phyloP scores from a whole-genome alignment of 805 yeast species.

The Zygotorulaspora sp. region DNA sequence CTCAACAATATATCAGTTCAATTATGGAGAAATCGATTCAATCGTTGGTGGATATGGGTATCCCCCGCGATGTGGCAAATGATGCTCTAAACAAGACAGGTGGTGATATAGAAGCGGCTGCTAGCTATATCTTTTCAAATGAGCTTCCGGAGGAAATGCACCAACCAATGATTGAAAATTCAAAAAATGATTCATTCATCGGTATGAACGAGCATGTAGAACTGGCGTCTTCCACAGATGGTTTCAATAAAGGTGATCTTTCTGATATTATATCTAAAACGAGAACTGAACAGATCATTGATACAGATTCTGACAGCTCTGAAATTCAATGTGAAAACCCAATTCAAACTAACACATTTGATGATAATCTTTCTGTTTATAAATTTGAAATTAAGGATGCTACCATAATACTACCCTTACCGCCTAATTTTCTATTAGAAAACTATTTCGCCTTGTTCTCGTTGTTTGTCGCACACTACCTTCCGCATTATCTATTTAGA shows the following conservation, averaged over 20 bases:
- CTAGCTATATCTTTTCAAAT: constrained; percentile 35
- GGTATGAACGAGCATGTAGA: constrained; percentile 6
- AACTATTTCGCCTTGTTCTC: constrained; percentile 31
- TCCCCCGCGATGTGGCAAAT: constrained; percentile 50
- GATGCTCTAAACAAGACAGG: constrained; percentile 54
- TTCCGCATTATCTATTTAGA: constrained; percentile 23
- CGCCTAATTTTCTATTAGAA: constrained; percentile 26
- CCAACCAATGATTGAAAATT: constrained; percentile 9
- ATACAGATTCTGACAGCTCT: constrained; percentile 6
- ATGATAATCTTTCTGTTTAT: constrained; percentile 2
- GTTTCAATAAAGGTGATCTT: constrained; percentile 9
- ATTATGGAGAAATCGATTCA: constrained; percentile 37
- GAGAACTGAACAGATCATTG: constrained; percentile 4
- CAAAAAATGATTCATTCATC: not conserved
- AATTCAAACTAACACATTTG: not conserved
- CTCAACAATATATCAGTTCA: too few species aligned
- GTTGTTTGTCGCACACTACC: constrained; percentile 21
- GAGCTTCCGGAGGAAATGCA: constrained; percentile 15
- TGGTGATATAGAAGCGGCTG: constrained; percentile 62
- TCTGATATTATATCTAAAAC: constrained; percentile 1
- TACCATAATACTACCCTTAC: constrained; percentile 25
- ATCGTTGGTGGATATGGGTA: constrained; percentile 66
- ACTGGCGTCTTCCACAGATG: constrained; percentile 3
- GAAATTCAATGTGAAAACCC: constrained; percentile 3
- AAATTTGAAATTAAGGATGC: constrained; percentile 19